Evolutionary conservation across 257 asterid genomes (phyloP).

Genomic region (Galeopsis tetrahit): DNA sequence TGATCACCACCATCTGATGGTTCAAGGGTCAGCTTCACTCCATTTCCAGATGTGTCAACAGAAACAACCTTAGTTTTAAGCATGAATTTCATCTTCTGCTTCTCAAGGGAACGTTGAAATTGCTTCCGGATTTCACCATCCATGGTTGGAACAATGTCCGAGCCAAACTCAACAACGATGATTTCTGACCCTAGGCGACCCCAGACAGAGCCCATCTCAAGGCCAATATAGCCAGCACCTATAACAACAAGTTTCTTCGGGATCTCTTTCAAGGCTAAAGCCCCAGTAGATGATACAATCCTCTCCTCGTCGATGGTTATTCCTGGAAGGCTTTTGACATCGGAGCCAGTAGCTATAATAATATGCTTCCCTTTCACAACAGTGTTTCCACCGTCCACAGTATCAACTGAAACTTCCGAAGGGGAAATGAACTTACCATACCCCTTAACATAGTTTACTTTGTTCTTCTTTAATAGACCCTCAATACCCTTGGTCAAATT

Average conservation of each 20-base stretch:
- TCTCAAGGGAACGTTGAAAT: constrained; percentile 88
- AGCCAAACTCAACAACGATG: constrained; percentile 80
- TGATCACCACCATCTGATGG: constrained; percentile 87
- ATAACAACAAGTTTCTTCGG: constrained; percentile 83
- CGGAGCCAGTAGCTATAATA: constrained; percentile 75
- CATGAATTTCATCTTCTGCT: constrained; percentile 94
- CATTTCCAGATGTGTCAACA: constrained; percentile 66
- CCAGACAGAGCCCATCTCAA: constrained; percentile 98
- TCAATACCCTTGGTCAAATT: constrained; percentile 89
- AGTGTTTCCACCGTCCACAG: constrained; percentile 66
- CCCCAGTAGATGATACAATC: constrained; percentile 50
- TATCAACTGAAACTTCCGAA: constrained; percentile 83
- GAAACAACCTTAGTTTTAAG: constrained; percentile 93
- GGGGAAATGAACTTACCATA: constrained; percentile 87
- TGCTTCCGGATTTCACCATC: constrained; percentile 88
- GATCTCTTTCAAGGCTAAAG: constrained; percentile 55
- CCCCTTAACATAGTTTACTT: constrained; percentile 88
- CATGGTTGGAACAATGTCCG: constrained; percentile 90
- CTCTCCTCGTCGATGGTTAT: constrained; percentile 50
- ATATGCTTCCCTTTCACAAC: constrained; percentile 73
- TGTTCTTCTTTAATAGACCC: constrained; percentile 94
- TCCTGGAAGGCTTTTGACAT: constrained; percentile 46
- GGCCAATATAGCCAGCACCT: constrained; percentile 96
- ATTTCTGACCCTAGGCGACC: constrained; percentile 95
- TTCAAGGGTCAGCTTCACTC: constrained; percentile 79